Conservation (phyloP, 2,329 filamentous ascomycete species). For the Fusarium sp. region DNA sequence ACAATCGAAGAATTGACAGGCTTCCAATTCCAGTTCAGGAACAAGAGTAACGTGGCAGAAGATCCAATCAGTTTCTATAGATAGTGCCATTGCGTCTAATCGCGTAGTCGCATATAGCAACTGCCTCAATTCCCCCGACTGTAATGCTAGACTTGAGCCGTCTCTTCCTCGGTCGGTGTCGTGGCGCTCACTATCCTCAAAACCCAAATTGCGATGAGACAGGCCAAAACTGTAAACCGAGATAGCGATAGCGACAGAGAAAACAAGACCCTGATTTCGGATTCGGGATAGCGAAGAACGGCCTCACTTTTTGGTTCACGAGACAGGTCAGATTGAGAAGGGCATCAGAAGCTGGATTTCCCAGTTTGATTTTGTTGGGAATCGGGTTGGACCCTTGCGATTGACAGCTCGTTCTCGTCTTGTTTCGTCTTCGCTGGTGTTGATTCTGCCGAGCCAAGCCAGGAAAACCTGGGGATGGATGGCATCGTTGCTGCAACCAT, state of each 20-base stretch:
- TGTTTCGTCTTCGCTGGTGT: constrained; percentile 12
- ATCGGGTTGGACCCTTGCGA: constrained; percentile 18
- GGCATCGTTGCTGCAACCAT: constrained; percentile 28
- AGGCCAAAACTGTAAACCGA: constrained; percentile 34
- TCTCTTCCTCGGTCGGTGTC: constrained; percentile 4
- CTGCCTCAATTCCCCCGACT: constrained; percentile 14
- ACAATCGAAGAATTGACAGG: constrained; percentile 32
- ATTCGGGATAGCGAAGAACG: constrained; percentile 33
- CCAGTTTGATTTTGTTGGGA: constrained; percentile 35
- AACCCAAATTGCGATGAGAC: constrained; percentile 17
- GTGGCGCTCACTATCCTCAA: constrained; percentile 34
- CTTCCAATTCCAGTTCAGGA: constrained; percentile 26
- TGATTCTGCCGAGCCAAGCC: constrained; percentile 26
- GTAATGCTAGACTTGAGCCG: constrained; percentile 35
- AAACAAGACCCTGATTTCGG: constrained; percentile 29
- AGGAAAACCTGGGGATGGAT: constrained; percentile 43
- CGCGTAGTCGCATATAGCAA: constrained; percentile 21
- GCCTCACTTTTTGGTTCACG: constrained; percentile 34
- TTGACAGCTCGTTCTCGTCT: constrained; percentile 19
- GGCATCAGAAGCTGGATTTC: constrained; percentile 27
- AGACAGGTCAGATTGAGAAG: constrained; percentile 20
- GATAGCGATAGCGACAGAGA: constrained; percentile 7
- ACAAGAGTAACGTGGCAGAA: constrained; percentile 23
- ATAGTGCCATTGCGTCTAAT: constrained; percentile 18
- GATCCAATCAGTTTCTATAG: constrained; percentile 21